Base-by-base conservation (phyloP, 306 rosid genomes). In the Medicago lupulina region DNA sequence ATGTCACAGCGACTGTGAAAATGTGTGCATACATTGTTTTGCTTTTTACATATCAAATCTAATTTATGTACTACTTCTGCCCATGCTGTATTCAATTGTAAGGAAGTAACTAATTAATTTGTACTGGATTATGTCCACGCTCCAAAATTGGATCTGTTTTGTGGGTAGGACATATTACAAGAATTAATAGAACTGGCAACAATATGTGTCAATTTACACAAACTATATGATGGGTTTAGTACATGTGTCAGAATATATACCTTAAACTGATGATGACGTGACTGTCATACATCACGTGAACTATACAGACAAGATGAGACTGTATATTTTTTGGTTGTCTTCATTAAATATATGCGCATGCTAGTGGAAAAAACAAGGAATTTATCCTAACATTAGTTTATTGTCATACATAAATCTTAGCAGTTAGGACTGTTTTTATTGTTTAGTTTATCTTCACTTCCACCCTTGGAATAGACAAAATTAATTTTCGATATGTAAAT, bases 271-370 rank as follows among this genome's bases (percentile, higher is more conserved):
- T 60, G 36, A 69, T 51, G 68, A 23, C 72, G 51, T 12, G 18
- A 38, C 23, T 15, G 53, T 28, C 60, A 36, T 67, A 53, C 18
- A 58, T 67, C 66, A 80, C 47, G 83, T 75, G 76, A 75, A 63
- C 23, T 23, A 39, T 70, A 51, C 28, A 73, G 36, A 57, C 19
- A 4, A 28, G 43, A 61, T 41, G 67, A 61, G 67, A 55, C 59
- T 34, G 34, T 71, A 49, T 62, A 5, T 41, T 64, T 66, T 66
- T 41, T 65, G 53, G 53, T 18, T 54, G 51, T 73, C 61, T 66
- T 51, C n/a, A 13, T 70, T 70, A 55, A 9, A 19, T 5, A 34
- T 34, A 15, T 60, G 47, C 46, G 14, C 31, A 67, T 67, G 17
- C 25, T 16, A 12, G 34, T 15, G 23, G 23, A 53, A 18, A 16